Evolutionary conservation across 768 basidiomycete species (phyloP).

Genomic region (Neoboletus magnificus): DNA sequence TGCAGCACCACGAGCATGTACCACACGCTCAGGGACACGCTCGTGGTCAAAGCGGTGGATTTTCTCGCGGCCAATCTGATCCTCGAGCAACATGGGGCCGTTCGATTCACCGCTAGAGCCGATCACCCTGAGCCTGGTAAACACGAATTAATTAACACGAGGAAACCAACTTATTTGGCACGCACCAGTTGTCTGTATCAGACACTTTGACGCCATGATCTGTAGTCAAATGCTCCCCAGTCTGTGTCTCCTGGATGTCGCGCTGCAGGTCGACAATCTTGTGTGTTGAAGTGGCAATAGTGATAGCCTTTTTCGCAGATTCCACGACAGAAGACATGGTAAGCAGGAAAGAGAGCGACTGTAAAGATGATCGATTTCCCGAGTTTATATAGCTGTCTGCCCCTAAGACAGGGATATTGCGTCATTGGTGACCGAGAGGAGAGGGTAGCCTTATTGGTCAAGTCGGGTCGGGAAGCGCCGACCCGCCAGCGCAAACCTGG

Average conservation of each 20-base stretch:
- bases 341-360: not conserved
- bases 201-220: conserved; percentile 58
- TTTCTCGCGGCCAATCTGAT: conserved; percentile 72
- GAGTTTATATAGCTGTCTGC: not conserved
- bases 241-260: conserved; percentile 22
- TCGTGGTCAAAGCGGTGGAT: conserved; percentile 83
- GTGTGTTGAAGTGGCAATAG: conserved; percentile 6
- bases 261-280: conserved; percentile 25
- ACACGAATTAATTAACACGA: conserved; percentile 3
- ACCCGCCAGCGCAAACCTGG: no score
- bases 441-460: no score
- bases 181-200: conserved; percentile 65
- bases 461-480: no score
- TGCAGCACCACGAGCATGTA: conserved; percentile 67
- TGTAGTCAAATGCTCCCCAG: conserved; percentile 44
- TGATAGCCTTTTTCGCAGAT: conserved; percentile 14
- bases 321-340: conserved; percentile 16
- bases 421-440: conserved; percentile 24
- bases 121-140: conserved; percentile 50
- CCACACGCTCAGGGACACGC: conserved; percentile 84
- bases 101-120: conserved; percentile 39
- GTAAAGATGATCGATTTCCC: not conserved
- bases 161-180: not conserved
- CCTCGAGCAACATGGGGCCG: conserved; percentile 78
- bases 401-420: conserved; percentile 12